phyloP scores from a whole-genome alignment of 108 stramenopile genomes.

The Skeletonema tropicum region DNA sequence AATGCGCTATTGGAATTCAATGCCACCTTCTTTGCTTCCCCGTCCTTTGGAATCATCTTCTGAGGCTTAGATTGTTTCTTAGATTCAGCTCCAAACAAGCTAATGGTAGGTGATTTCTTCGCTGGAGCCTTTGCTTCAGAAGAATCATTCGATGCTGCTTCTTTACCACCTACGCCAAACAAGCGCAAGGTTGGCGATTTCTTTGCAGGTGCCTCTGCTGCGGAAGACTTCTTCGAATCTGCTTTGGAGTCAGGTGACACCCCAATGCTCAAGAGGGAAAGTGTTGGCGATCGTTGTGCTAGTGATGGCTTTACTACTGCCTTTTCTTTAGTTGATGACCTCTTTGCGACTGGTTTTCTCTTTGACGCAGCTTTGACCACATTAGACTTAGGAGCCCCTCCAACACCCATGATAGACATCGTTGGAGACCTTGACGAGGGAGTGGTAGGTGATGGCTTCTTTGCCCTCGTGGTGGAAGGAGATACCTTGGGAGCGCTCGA shows the following conservation, averaged over 20 bases:
- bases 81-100: not conserved
- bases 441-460: not conserved
- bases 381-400: not conserved
- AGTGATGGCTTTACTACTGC: not conserved
- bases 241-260: not conserved
- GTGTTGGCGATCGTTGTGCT: not conserved
- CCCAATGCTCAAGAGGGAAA: not conserved
- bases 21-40: not conserved
- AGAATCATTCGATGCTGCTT: not conserved
- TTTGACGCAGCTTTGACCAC: not conserved
- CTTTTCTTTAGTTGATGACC: not conserved
- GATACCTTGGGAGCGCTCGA: conserved; percentile 2
- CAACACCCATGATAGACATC: not conserved
- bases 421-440: not conserved
- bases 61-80: not conserved
- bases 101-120: not conserved
- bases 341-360: not conserved
- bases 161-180: not conserved
- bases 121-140: not conserved
- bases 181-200: not conserved
- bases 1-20: not conserved
- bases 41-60: not conserved
- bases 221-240: not conserved
- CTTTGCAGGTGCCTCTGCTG: not conserved
- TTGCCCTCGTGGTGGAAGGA: not conserved